Percentiles rank a stretch among this genome's conserved stretches.
These are phyloP conservation scores for Aspergillus sp. DNA, from an alignment of 2,329 filamentous ascomycete species.

Conservation along the genomic window DNA sequence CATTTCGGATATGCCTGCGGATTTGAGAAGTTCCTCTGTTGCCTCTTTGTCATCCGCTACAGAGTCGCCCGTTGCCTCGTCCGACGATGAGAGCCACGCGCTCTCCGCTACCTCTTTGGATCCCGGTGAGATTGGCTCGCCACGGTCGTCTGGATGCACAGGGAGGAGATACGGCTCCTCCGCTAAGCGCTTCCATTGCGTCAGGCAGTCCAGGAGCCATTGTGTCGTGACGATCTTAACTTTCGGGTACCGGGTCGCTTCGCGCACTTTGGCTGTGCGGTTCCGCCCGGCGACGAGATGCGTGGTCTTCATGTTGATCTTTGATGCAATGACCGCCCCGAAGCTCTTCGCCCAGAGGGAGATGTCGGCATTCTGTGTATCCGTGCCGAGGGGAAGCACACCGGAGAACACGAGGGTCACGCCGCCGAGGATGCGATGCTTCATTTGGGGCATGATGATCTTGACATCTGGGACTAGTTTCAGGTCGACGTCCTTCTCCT, in stretches of 20 bases:
- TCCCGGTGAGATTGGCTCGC: constrained; percentile 44
- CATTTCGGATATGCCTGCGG: constrained; percentile 52
- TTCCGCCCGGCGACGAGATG: constrained; percentile 59
- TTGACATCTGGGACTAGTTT: constrained; percentile 80
- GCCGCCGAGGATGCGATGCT: constrained; percentile 71
- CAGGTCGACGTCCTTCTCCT: constrained; percentile 52
- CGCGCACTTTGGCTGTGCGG: constrained; percentile 86
- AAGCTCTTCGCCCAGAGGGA: constrained; percentile 85
- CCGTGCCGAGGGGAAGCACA: constrained; percentile 78
- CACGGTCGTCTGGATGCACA: constrained; percentile 69
- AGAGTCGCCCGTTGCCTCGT: constrained; percentile 52
- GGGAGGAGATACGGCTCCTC: constrained; percentile 78
- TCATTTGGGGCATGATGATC: constrained; percentile 78
- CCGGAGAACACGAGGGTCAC: constrained; percentile 86
- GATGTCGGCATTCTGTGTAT: constrained; percentile 80
- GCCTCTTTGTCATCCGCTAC: constrained; percentile 47
- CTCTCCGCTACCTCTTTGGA: constrained; percentile 48
- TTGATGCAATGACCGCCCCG: constrained; percentile 63
- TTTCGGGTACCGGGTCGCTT: constrained; percentile 74
- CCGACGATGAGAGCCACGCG: constrained; percentile 48
- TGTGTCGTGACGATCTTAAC: constrained; percentile 91
- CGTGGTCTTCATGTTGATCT: constrained; percentile 50
- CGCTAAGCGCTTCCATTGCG: constrained; percentile 77
- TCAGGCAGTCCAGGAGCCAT: constrained; percentile 85
- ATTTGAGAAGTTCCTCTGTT: constrained; percentile 50